These are phyloP conservation scores for Flagelloscypha sp. DNA, from an alignment of 768 basidiomycete species.

Conservation along the genomic window DNA sequence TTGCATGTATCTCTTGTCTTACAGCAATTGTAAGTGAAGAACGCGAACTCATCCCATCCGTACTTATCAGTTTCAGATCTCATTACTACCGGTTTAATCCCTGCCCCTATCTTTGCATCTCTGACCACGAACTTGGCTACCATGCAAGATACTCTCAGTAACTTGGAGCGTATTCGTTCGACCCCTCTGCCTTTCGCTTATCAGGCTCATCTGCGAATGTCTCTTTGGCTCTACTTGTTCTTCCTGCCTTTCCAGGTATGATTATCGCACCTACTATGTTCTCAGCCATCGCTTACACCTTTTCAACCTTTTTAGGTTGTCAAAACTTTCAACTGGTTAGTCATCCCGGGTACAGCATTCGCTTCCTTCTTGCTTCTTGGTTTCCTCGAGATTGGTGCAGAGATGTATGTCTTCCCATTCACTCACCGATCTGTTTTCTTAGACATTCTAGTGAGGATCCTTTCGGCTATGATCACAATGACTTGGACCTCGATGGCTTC, in stretches of 20 bases:
- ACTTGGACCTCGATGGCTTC: slow-evolving; percentile 64
- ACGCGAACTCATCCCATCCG: too few species aligned
- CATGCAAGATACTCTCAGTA: slow-evolving; percentile 24
- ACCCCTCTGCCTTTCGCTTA: slow-evolving; percentile 66
- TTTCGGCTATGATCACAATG: slow-evolving; percentile 61
- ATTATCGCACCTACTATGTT: slow-evolving; percentile 18
- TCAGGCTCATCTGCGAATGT: slow-evolving; percentile 26
- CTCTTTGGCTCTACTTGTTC: slow-evolving; percentile 65
- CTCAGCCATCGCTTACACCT: slow-evolving; percentile 7
- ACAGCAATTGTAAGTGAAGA: too few species aligned
- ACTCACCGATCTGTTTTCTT: not conserved
- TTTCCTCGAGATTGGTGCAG: slow-evolving; percentile 63
- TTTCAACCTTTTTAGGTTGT: slow-evolving; percentile 42
- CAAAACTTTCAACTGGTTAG: slow-evolving; percentile 32
- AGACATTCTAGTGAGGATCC: slow-evolving; percentile 46
- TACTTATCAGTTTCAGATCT: slow-evolving; percentile 20
- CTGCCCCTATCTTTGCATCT: slow-evolving; percentile 20
- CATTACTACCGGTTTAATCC: slow-evolving; percentile 28
- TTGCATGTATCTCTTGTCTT: slow-evolving; percentile 42
- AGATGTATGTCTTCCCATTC: slow-evolving; percentile 34
- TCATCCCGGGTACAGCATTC: slow-evolving; percentile 56
- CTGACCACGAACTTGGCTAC: slow-evolving; percentile 32
- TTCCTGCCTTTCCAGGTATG: slow-evolving; percentile 40
- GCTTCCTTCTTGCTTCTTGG: slow-evolving; percentile 56
- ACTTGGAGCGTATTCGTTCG: slow-evolving; percentile 42